Base-by-base conservation (phyloP, 2,329 filamentous ascomycete genomes). In the Aspergillus neotritici region DNA sequence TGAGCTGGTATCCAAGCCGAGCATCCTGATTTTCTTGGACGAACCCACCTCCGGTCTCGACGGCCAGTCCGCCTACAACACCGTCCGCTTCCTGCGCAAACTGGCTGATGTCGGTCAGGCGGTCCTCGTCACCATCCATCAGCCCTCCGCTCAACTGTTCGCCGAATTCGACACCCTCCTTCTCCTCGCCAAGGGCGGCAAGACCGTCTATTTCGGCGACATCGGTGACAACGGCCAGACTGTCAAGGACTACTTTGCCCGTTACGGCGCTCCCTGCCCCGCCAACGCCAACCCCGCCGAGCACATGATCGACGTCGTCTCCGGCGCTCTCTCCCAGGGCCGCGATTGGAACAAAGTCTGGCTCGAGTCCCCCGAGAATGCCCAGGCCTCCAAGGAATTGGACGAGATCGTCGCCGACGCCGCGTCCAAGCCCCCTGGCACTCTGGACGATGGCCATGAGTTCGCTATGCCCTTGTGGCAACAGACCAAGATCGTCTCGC, bases 291-390 rank as follows among this genome's bases (percentile, higher is more conserved):
- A 82, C 51, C 74, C 79, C 3, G 79, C 79, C 0, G 79, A 83
- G 48, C 80, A 80, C 31, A 66, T 80, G 50, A 76, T 79, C 39
- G 57, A 70, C 14, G 59, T 64, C 7, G 61, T 66, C 11, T 76
- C 77, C 1, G 77, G 77, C 0, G 60, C 64, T 30, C 56, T 75
- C 1, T 73, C 71, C 0, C 69, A 71, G 32, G 70, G 69, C 31
- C 69, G 83, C 30, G 75, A 87, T 54, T 89, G 85, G 84, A 80
- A 83, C 53, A 73, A 86, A 31, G 79, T 86, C 52, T 89, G 85
- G 85, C 64, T 72, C 6, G 75, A 77, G 10, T 86, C 82, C 0
- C 69, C 77, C 4, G 77, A 87, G 55, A 75, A 79, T 38, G 64
- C 71, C 13, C 60, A 65, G 1, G 71, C 85, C 2, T 63, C 79